These are phyloP conservation scores for Monilinia fructigena DNA, from an alignment of 2,329 filamentous ascomycete genomes.

Conservation along the genomic window DNA sequence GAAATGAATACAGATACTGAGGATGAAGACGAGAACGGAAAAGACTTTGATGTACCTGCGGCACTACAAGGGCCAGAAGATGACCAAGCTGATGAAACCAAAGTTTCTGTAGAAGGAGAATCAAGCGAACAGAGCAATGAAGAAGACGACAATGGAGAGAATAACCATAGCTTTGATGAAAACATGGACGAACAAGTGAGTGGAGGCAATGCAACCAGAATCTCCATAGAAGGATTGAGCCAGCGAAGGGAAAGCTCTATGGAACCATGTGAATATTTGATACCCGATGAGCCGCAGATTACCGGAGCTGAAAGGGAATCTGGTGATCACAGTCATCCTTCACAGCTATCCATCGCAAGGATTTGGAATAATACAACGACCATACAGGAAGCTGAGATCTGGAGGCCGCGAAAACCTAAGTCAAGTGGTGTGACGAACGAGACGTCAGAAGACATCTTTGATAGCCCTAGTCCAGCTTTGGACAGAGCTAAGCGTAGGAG, in stretches of 20 bases:
- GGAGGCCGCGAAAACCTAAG: slow-evolving; percentile 26
- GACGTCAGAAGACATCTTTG: slow-evolving; percentile 30
- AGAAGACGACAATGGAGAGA: background rate
- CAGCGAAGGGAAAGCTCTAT: background rate
- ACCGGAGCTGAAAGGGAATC: slow-evolving; percentile 1
- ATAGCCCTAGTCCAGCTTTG: slow-evolving; percentile 20
- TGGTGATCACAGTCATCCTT: background rate
- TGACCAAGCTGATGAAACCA: background rate
- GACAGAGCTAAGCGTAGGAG: background rate
- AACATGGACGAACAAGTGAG: background rate
- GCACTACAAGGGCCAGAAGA: background rate
- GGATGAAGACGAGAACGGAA: background rate
- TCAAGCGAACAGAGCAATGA: background rate
- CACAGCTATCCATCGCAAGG: background rate
- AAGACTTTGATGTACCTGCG: background rate
- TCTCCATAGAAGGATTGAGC: background rate
- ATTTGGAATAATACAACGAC: background rate
- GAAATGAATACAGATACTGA: background rate
- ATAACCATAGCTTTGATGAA: background rate
- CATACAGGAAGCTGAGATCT: slow-evolving; percentile 17
- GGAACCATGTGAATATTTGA: background rate
- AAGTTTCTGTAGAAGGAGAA: background rate
- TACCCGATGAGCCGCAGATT: slow-evolving; percentile 13
- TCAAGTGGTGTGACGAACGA: slow-evolving; percentile 27
- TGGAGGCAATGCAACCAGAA: background rate